Base-by-base conservation (phyloP, 371 early-diverging fungal genomes). In the Rhizopus delemar region DNA sequence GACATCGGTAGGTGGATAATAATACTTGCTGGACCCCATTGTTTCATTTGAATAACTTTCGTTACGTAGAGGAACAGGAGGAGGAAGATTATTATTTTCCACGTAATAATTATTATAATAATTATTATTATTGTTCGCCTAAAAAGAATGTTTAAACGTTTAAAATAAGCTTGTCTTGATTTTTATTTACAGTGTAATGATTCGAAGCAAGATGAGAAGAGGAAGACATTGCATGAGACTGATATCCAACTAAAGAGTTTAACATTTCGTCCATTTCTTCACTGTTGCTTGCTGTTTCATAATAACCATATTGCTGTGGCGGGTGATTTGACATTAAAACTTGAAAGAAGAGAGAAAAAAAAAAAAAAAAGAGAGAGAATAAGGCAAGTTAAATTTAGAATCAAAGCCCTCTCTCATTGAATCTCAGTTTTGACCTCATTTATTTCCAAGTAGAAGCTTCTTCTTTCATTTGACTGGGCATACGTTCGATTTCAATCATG, bases 221-320 rank as follows among this genome's bases (percentile, higher is more conserved):
- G 2, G 59, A 51, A 29, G 48, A 9, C 48, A 48, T 48, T 8
- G 48, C 29, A 9, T 57, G 63, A 8, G 57, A 45, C 31, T 62
- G 43, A 46, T 53, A 15, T 15, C 65, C 65, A 46, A 55, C 65
- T 39, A 64, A 56, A 7, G 65, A 59, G 41, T 59, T 56, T 35
- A 64, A 39, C 59, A 64, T 56, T 7, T 55, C 65, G 3, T 59
- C 65, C n/a, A 59, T 46, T 51, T 64, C 65, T 34, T 64, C 59
- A 31, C 49, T 39, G 12, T 50, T 36, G 45, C 32, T 50, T 31
- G 35, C 39, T 15, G 33, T 38, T 32, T 57, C 34, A 35, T 63
- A 63, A 39, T 63, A 52, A 3, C 39, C 39, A 15, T 53, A 35
- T 13, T 53, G 57, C 6, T 56, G 62, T 16, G 56, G 57, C 15